These are phyloP conservation scores for Populus hybrid DNA, from an alignment of 441 rosid genomes.

Conservation along the genomic window DNA sequence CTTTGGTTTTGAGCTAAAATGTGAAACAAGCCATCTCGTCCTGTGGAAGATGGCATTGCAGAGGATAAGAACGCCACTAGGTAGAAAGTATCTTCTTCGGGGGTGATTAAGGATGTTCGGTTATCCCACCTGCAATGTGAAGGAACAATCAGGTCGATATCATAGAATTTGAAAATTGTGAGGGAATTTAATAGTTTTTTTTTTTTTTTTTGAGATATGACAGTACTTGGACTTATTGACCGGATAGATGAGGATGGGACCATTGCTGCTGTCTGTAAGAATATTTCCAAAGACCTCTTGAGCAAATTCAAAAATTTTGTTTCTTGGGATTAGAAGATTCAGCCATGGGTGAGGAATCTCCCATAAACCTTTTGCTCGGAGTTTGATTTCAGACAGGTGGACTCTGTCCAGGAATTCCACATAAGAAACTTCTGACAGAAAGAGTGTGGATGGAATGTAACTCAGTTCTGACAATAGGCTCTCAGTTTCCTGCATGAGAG, in stretches of 20 bases:
- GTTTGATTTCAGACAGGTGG: conserved; percentile 60
- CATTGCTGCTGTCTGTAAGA: conserved; percentile 56
- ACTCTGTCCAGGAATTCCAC: conserved; percentile 80
- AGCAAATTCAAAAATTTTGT: conserved; percentile 56
- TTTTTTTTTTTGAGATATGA: not conserved
- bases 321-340: conserved; percentile 72
- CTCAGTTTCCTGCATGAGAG: conserved; percentile 46
- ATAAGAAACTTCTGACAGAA: conserved; percentile 62
- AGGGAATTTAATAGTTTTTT: conserved; percentile 6
- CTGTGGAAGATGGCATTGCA: conserved; percentile 59
- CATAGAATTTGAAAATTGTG: not conserved
- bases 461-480: conserved; percentile 56
- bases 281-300: conserved; percentile 62
- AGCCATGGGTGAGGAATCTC: conserved; percentile 98
- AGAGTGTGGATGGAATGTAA: conserved; percentile 66
- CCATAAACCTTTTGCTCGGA: conserved; percentile 75
- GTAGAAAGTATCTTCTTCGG: conserved; percentile 72
- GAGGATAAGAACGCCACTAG: conserved; percentile 72
- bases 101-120: conserved; percentile 62
- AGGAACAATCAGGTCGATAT: conserved; percentile 13
- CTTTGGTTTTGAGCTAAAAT: conserved; percentile 52
- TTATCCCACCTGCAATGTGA: conserved; percentile 70
- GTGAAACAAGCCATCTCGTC: conserved; percentile 47
- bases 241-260: conserved; percentile 87
- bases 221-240: conserved; percentile 67